These are phyloP conservation scores for Nevesoporus exiguus DNA, from an alignment of 768 basidiomycete genomes.

Conservation along the genomic window DNA sequence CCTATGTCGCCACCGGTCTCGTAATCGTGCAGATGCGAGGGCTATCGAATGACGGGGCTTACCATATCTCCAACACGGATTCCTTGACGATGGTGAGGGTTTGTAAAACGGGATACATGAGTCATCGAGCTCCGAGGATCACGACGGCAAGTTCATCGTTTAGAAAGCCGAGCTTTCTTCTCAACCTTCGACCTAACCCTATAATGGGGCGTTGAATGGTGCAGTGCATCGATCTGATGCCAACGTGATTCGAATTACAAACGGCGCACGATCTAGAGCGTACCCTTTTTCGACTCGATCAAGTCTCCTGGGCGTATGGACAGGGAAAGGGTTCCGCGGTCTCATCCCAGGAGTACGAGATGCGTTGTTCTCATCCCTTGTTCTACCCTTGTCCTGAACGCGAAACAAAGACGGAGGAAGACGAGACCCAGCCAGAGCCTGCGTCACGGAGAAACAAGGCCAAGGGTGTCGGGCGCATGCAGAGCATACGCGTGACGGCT, in stretches of 20 bases:
- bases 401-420: conserved; percentile 43
- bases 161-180: conserved; percentile 40
- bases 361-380: conserved; percentile 46
- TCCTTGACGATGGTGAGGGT: conserved; percentile 51
- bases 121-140: conserved; percentile 58
- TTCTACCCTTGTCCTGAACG: conserved; percentile 44
- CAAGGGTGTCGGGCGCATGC: too few species aligned
- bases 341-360: conserved; percentile 40
- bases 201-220: conserved; percentile 29
- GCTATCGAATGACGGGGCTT: neutral
- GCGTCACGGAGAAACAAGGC: too few species aligned
- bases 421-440: too few species aligned
- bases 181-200: conserved; percentile 48
- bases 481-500: too few species aligned
- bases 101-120: conserved; percentile 51
- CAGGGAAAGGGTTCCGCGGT: conserved; percentile 45
- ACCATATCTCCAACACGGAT: conserved; percentile 41
- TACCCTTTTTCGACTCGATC: conserved; percentile 40
- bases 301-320: conserved; percentile 56
- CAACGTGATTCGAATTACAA: neutral
- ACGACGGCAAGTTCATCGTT: conserved; percentile 50
- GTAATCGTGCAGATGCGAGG: neutral
- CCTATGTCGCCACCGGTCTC: conserved; percentile 36
- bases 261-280: neutral
- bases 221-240: neutral